Conservation (phyloP, 2,329 filamentous ascomycete genomes). For the Apiospora hydei region DNA sequence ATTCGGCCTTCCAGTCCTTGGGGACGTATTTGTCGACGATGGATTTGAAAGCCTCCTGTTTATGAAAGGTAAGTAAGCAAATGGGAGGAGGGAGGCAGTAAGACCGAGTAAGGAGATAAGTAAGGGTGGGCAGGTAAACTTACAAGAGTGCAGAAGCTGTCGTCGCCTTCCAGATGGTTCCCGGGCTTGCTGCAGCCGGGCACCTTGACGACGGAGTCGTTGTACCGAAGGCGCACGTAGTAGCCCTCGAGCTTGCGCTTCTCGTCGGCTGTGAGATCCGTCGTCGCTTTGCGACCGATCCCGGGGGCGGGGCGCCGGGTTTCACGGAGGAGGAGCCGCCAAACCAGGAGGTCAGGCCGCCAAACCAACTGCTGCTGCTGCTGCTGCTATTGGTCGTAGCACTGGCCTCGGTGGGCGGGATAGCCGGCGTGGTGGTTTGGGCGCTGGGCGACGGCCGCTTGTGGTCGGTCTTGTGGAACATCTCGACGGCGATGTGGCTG, state of each 20-base stretch:
- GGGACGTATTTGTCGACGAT: constrained; percentile 93
- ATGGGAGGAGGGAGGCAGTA: background rate
- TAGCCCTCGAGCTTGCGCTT: constrained; percentile 72
- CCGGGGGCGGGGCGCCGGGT: constrained; percentile 46
- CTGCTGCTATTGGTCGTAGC: background rate
- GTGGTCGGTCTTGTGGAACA: constrained; percentile 69
- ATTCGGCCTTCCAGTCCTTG: constrained; percentile 72
- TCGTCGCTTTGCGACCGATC: constrained; percentile 67
- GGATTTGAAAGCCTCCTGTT: constrained; percentile 83
- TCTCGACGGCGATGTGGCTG: constrained; percentile 87
- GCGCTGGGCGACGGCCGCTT: constrained; percentile 26
- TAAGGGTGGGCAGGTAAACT: constrained; percentile 49
- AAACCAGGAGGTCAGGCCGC: constrained; percentile 40
- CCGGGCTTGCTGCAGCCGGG: constrained; percentile 80
- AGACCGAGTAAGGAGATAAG: background rate
- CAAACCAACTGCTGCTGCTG: constrained; percentile 39
- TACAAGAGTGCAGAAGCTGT: constrained; percentile 89
- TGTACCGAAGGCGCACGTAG: constrained; percentile 91
- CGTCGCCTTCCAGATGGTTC: constrained; percentile 86
- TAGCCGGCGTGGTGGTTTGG: constrained; percentile 11
- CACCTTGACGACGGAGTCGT: constrained; percentile 81
- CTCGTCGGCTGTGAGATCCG: constrained; percentile 63
- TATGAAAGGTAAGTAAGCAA: background rate
- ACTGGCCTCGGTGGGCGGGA: constrained; percentile 29
- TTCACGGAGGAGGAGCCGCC: constrained; percentile 30